phyloP scores from a whole-genome alignment of 768 basidiomycete species.

The Kwoniella bestiolae region DNA sequence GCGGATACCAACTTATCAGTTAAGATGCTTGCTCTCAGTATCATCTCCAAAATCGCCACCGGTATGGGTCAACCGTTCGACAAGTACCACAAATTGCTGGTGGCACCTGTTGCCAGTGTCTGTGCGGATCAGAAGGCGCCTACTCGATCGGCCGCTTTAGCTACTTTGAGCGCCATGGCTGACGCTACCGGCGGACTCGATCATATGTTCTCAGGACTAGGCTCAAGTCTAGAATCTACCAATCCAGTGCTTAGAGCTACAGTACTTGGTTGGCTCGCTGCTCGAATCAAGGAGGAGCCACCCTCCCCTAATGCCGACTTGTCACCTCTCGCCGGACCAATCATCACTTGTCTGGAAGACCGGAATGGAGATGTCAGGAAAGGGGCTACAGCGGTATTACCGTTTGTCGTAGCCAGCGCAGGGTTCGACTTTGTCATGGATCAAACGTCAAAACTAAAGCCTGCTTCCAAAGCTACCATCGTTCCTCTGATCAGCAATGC shows the following conservation, averaged over 20 bases:
- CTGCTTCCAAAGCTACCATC: constrained; percentile 83
- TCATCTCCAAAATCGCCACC: constrained; percentile 82
- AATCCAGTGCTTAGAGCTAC: constrained; percentile 83
- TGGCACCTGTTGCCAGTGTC: constrained; percentile 75
- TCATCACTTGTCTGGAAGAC: constrained; percentile 85
- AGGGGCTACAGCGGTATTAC: constrained; percentile 79
- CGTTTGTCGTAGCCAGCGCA: constrained; percentile 70
- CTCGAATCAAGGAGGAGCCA: constrained; percentile 59
- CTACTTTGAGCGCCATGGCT: constrained; percentile 80
- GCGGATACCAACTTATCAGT: constrained; percentile 93
- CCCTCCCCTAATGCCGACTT: constrained; percentile 67
- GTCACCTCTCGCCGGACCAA: constrained; percentile 66
- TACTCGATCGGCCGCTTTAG: constrained; percentile 75
- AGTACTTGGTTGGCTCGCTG: constrained; percentile 53
- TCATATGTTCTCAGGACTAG: constrained; percentile 74
- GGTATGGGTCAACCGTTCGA: constrained; percentile 98
- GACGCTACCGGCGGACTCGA: constrained; percentile 84
- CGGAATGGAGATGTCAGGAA: constrained; percentile 89
- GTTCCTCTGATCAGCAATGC: constrained; percentile 88
- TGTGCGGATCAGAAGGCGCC: constrained; percentile 91
- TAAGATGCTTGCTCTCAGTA: constrained; percentile 84
- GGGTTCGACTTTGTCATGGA: constrained; percentile 86
- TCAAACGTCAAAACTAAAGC: constrained; percentile 82
- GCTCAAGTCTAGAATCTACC: constrained; percentile 74
- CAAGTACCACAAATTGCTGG: constrained; percentile 78